Evolutionary conservation across 2,329 filamentous ascomycete genomes (phyloP), one percentile per base, ranked within the genome.

Genomic region (Tolypocladium paradoxum): DNA sequence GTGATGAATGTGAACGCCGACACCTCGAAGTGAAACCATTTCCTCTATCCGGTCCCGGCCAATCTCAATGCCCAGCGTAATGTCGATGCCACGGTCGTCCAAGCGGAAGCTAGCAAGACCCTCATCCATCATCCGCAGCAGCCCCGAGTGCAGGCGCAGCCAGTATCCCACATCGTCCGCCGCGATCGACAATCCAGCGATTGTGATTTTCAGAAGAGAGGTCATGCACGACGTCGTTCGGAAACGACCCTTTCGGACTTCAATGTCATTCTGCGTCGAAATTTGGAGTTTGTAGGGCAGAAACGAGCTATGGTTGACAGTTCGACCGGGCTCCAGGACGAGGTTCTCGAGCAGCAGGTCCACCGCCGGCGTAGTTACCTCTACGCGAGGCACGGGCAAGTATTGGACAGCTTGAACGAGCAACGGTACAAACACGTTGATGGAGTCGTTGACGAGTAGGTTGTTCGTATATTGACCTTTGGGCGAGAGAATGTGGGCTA

Each of bases 101-200:
- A 97, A 81, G 46, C 82, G 81, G 68, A 97, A 90, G 33, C 86
- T 89, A 6, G 87, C 89, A 48, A 96, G 87, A 4, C 92, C 92
- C 66, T 90, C 80, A 62, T 96, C 90, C 2, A 82, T 81, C 33
- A 96, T 76, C 27, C 83, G 83, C 49, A 95, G 74, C 2, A 95
- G 67, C 2, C 88, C 84, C 16, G 83, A 82, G 65, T 93, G 91
- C 0, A 88, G 78, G 11, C 87, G 86, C 34, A 96, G 73, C 83
- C 91, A 95, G 72, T 91, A 97, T 27, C 92, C 92, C 34, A 97
- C 76, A 57, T 96, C 90, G 27, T 92, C 83, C 3, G 91, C 91
- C 40, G 87, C 84, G 52, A 93, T 77, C 0, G 90, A 95, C 9
- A 97, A 72, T 0, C 92, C 92, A 57, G 90, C 85, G 38, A 96